phyloP scores from a whole-genome alignment of 139 green algal species.

The Penium margaritaceum region DNA sequence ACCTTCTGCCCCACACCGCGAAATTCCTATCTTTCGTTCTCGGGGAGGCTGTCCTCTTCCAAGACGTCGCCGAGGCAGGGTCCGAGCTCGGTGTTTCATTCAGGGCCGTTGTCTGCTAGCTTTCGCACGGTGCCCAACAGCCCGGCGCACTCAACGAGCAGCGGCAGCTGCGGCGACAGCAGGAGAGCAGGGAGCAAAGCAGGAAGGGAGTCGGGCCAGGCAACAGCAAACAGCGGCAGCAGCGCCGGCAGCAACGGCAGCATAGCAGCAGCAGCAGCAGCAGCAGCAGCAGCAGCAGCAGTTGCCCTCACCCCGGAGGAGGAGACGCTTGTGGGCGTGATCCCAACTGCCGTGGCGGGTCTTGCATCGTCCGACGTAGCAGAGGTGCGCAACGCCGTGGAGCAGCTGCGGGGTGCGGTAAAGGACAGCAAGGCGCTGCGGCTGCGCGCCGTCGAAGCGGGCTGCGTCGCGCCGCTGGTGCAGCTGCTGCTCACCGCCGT shows the following conservation, averaged over 20 bases:
- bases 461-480: too few relatives aligned
- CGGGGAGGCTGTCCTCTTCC: too few relatives aligned
- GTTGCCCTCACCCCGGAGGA: not conserved
- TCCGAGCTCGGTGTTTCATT: too few relatives aligned
- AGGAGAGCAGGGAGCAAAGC: not conserved
- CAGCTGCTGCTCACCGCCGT: too few relatives aligned
- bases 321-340: not conserved
- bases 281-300: too few relatives aligned
- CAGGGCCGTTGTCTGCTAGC: too few relatives aligned
- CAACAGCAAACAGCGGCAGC: not conserved
- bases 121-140: too few relatives aligned
- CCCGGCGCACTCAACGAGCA: too few relatives aligned
- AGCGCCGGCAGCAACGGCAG: not conserved
- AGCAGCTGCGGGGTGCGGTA: not conserved
- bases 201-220: not conserved
- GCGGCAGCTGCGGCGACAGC: too few relatives aligned
- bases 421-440: not conserved
- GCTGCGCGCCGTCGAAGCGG: not conserved
- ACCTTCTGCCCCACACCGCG: too few relatives aligned
- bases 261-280: not conserved
- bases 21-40: too few relatives aligned
- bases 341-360: not conserved
- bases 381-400: not conserved
- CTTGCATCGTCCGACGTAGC: not conserved
- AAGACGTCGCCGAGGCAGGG: too few relatives aligned